Base-by-base conservation (phyloP, 495 filamentous ascomycete genomes). In the Trichoderma asperelloides region DNA sequence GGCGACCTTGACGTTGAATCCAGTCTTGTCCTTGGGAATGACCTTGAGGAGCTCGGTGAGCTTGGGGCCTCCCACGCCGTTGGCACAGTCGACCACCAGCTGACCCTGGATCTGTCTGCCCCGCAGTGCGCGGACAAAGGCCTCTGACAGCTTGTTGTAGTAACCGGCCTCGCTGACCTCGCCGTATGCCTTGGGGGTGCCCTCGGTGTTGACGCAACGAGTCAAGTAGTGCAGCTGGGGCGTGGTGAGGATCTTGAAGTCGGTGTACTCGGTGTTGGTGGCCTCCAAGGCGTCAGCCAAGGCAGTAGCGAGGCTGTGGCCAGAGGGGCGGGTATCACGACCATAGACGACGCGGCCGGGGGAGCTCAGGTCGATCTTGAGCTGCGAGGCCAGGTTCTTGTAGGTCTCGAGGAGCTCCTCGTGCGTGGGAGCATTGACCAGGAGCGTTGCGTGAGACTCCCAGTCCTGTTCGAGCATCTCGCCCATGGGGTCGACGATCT, bases 141-240 rank as follows among this genome's bases (percentile, higher is more conserved):
- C 91, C 43, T 81, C 79, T 30, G 85, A 84, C 40, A 96, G 83
- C 79, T 98, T 98, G 80, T 96, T 84, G 76, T 98, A 97, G 78
- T 98, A 98, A 25, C 95, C 95, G 66, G 86, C 78, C 78, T 98
- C 94, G 49, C 88, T 93, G 64, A 91, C 85, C 73, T 92, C 89
- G 21, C 95, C 95, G 74, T 97, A 98, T 30, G 89, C 84, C 62
- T 90, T 84, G 30, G 88, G 86, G 3, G 88, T 94, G 49, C 88
- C 89, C 60, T 92, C 83, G 11, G 93, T 97, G 76, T 98, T 98
- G 73, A 92, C 87, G 78, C 94, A 96, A 62, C 95, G 92, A 40
- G 95, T 93, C 57, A 98, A 81, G 76, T 98, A 98, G 78, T 98
- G 95, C 37, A 98, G 86, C 77, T 98, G 95, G 13, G 95, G 95